Base-by-base conservation (phyloP, 2,329 filamentous ascomycete genomes). In the Fusarium chuoi region DNA sequence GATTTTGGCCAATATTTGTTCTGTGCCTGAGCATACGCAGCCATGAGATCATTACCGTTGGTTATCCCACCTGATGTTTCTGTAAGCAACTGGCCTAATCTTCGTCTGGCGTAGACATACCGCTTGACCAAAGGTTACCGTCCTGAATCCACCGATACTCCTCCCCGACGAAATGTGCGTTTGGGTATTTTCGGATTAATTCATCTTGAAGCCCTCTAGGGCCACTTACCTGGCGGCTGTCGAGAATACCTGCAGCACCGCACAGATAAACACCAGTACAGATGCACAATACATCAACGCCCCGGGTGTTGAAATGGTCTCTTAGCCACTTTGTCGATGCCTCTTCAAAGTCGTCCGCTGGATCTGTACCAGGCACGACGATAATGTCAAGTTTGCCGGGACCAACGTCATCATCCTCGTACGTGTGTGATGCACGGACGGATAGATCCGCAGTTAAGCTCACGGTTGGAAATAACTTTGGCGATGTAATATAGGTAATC, bases 1-100 rank as follows among this genome's bases (percentile, higher is more conserved):
- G 84, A 77, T 9, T 68, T 73, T 2, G 86, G 82, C 75, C 88
- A 87, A 62, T 83, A 83, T 61, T 82, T 60, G n/a, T n/a, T 81
- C 48, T 81, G 82, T 11, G 82, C 79, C 41, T 85, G 83, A 14
- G 84, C 83, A 75, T 89, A 89, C 6, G 87, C 87, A 24, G 85
- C 85, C 49, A 89, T 84, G 60, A 89, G 82, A 65, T 89, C 88
- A 72, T 89, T 89, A 38, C 87, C 87, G 68, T 89, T 89, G 18
- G 87, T 89, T 60, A 89, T 80, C 57, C 86, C 87, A n/a, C 86
- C 86, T 87, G 18, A 30, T 48, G 26, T 45, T 48, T 10, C 28
- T 30, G 44, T 65, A 45, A 69, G 52, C 36, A 12, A 48, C 18
- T 55, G 11, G 39, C 33, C 11, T 17, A 46, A 17, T 15, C n/a